A percentile compares a stretch with the other conserved stretches of the same genome.
Evolutionary conservation across 306 rosid species (phyloP).

Genomic region (Prunus campanulata): DNA sequence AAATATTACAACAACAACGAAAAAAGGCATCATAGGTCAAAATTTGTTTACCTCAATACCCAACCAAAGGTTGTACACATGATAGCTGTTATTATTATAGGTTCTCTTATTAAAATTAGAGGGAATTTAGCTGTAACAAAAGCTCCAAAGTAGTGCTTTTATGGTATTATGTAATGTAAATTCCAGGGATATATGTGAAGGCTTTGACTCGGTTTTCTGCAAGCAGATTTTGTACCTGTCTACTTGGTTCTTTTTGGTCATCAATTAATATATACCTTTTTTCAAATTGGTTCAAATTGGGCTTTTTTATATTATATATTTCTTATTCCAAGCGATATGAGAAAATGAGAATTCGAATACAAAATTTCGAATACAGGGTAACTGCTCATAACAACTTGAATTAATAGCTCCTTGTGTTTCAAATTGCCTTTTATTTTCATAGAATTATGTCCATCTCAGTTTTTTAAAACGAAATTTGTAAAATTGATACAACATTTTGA

Average conservation of each 20-base stretch:
- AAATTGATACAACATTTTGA: no score
- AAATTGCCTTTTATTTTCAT: background rate
- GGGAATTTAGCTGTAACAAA: conserved; percentile 7
- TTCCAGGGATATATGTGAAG: background rate
- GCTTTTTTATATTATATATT: background rate
- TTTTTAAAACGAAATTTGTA: no score
- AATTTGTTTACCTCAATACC: conserved; percentile 19
- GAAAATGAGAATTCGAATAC: conserved; percentile 11
- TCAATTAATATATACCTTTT: no score
- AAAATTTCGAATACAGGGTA: no score
- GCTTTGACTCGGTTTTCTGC: background rate
- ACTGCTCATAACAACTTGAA: no score
- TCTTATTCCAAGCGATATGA: no score
- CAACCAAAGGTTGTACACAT: conserved; percentile 17
- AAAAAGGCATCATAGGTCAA: conserved; percentile 17
- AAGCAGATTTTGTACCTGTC: background rate
- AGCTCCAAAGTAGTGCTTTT: background rate
- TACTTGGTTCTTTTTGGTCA: background rate
- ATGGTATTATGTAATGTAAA: background rate
- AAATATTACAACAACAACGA: conserved; percentile 7
- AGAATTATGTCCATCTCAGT: no score
- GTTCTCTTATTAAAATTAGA: background rate
- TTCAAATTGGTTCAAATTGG: background rate
- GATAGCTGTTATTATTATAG: conserved; percentile 7
- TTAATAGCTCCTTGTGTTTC: no score